Base-by-base conservation (phyloP, 768 basidiomycete genomes). In the Termitomyces sp. region DNA sequence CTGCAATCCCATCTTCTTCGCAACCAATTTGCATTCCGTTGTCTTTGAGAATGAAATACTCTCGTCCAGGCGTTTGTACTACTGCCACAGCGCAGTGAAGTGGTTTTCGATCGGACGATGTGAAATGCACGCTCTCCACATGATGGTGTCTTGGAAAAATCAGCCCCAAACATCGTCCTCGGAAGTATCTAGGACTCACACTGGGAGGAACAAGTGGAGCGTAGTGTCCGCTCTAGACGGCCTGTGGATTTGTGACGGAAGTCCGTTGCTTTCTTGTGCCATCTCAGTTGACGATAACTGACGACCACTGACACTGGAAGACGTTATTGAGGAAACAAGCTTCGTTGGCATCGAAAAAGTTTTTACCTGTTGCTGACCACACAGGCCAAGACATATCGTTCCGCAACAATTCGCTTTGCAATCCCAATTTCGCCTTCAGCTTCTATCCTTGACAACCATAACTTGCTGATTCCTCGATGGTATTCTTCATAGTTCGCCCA, bases 401-500 rank as follows among this genome's bases (percentile, higher is more conserved):
- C 73, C 0, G 88, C 88, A 5, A 88, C 77, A 7, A 56, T 39
- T 23, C 68, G 63, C 68, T 85, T 82, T 31, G 66, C 68, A 0
- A 39, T 27, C 1, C 77, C 82, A 0, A 72, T 51, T 29, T 65
- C 64, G 10, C 79, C 80, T 61, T 83, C 79, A 1, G 49, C 58
- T 16, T 66, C 63, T 7, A 78, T 69, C 35, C 77, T 76, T 44
- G 62, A 67, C 35, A 86, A 62, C 89, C 89, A 92, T 12, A 78
- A 62, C 57, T 76, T 82, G 62, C 88, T 89, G 36, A 91, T 81
- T 0, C 89, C 89, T 13, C 66, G 69, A 22, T 78, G 68, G 61
- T 85, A 91, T 54, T 92, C 89, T 66, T 88, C 89, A 16, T 78
- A 74, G 63, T 89, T 86, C 4, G 82, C 73, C 86, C 88, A 89